Base-by-base conservation (phyloP, 2,329 filamentous ascomycete species). In the Pyrenochaeta sp. region DNA sequence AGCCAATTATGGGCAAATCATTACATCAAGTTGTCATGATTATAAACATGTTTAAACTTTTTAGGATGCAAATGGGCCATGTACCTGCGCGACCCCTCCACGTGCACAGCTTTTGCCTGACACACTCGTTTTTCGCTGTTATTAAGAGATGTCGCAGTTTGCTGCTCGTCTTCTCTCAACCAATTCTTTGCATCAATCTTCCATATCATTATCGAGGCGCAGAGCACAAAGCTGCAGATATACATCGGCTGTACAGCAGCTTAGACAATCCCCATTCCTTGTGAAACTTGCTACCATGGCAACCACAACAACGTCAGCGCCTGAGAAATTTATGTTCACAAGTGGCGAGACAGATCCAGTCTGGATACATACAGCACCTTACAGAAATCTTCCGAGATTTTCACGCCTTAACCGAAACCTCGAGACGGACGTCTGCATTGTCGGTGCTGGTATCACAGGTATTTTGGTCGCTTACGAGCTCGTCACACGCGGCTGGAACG, bases 391-490 rank as follows among this genome's bases (percentile, higher is more conserved):
- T 4, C 81, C 81, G 1, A 58, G 67, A 5, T 83, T 83, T 63
- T 68, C 76, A 1, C 66, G 77, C 14, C 73, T 85, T 10, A 60
- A 65, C 3, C 55, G 69, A 3, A 74, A 83, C 63, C 64, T 83
- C 17, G 70, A 80, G 37, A 78, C 79, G 0, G 80, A 84, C 56
- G 75, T 83, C 4, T 81, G 77, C 62, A 73, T 85, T 47, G 73
- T 85, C 42, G 83, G 83, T 4, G 77, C 81, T 3, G 83, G 83
- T 15, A 85, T 85, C 42, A 71, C 81, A 0, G 83, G 82, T 11
- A 77, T 85, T 37, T 81, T 80, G 0, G 75, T 75, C 7, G 81
- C 83, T 1, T 84, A 84, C 52, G 82, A 85, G 56, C 78, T 85
- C 0, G 79, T 86, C 20, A 76, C 57, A 5, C 78, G 81, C 14